Base-by-base conservation (phyloP, 108 stramenopile species). In the Skeletonema tropicum region DNA sequence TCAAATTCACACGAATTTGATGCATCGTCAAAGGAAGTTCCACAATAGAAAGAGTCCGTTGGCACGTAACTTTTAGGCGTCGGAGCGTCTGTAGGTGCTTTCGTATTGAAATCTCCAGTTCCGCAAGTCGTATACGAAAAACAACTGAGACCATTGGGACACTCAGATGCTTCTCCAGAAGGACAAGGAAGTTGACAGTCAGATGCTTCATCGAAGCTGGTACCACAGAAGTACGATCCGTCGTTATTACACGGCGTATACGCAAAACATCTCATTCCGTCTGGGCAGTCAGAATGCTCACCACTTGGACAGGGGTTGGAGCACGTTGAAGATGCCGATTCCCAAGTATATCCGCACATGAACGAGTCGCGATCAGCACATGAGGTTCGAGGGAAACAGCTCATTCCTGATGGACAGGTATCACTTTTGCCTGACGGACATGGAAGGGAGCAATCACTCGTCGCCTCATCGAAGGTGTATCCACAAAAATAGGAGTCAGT, bases 111-210 rank as follows among this genome's bases (percentile, higher is more conserved):
- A 49, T 77, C 74, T 25, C 78, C 49, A 45, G 79, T 58, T 70
- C 91, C 90, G 60, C 94, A 93, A 6, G 92, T 80, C 0, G 92
- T 93, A 67, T 95, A 91, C 15, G 94, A 91, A 73, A 82, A 93
- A 67, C 94, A 95, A 48, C 75, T 86, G 76, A 89, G 76, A 25
- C 74, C 87, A 39, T 75, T 77, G 0, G 94, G 94, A 84, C 94
- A 95, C 3, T 89, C 88, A 23, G 59, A 38, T 25, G 88, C 66
- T 29, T 70, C 67, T 57, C 92, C 94, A 41, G 75, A 68, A 14
- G 89, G 90, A 84, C 94, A 95, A 23, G 89, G 92, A 25, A 57
- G 63, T 6, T 73, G 58, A 71, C 94, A 95, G 46, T 57, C 62
- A 30, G 66, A 72, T 39, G 82, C 82, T 63, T 72, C 75, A 58